Conservation (phyloP, 768 basidiomycete species). For the Paxillus rubicundulus region DNA sequence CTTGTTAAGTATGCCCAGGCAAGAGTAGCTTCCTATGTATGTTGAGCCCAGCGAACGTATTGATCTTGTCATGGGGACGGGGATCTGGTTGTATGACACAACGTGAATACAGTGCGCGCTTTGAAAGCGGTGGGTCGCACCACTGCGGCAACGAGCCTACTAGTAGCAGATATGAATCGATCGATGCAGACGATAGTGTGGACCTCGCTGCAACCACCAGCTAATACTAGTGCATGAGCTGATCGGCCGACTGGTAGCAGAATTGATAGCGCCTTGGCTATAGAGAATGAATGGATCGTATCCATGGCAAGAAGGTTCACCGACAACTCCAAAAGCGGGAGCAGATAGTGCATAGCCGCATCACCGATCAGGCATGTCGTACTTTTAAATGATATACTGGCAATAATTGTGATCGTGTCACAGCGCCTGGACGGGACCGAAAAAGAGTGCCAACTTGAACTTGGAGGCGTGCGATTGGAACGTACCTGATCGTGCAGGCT, state of each 20-base stretch:
- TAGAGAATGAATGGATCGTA: slow-evolving; percentile 15
- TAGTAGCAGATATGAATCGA: background rate
- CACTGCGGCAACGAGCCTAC: background rate
- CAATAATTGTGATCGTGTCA: slow-evolving; percentile 25
- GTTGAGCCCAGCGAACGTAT: slow-evolving; percentile 1
- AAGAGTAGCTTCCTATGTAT: background rate
- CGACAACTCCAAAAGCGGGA: slow-evolving; percentile 7
- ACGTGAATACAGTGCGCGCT: no score
- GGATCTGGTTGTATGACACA: slow-evolving; percentile 6
- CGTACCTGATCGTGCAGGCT: slow-evolving; percentile 26
- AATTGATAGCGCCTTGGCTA: slow-evolving; percentile 4
- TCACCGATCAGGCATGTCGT: slow-evolving; percentile 30
- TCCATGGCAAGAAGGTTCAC: slow-evolving; percentile 29
- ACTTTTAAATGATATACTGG: slow-evolving; percentile 18
- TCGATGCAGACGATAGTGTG: background rate
- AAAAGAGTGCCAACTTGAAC: slow-evolving; percentile 19
- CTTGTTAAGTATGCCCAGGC: background rate
- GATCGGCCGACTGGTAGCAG: background rate
- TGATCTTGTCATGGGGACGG: background rate
- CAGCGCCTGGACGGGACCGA: slow-evolving; percentile 32
- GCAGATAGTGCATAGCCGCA: slow-evolving; percentile 16
- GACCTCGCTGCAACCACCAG: background rate
- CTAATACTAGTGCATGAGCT: no score
- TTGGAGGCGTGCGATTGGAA: slow-evolving; percentile 6
- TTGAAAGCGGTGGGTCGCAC: background rate